Evolutionary conservation across 2,329 filamentous ascomycete genomes (phyloP).

Genomic region (Venturiaceae sp.): DNA sequence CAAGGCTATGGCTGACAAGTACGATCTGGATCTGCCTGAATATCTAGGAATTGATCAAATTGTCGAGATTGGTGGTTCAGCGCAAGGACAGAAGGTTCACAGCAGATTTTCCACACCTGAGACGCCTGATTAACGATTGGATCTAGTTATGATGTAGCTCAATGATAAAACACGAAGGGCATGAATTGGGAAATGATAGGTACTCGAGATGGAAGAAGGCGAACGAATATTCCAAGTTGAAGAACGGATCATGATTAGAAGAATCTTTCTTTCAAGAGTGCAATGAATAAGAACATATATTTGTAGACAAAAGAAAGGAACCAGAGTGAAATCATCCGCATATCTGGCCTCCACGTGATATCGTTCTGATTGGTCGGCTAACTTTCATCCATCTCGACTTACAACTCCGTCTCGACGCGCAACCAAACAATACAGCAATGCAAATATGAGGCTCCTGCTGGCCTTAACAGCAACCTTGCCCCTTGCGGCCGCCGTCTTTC

Average conservation of each 20-base stretch:
- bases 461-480: neutral
- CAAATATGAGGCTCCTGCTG: slow-evolving; percentile 1
- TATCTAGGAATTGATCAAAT: slow-evolving; percentile 87
- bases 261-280: too few relatives aligned
- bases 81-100: neutral
- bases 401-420: neutral
- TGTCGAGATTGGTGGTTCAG: slow-evolving; percentile 51
- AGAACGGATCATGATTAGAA: too few relatives aligned
- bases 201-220: neutral
- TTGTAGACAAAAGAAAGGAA: too few relatives aligned
- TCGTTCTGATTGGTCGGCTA: neutral
- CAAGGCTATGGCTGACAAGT: slow-evolving; percentile 70
- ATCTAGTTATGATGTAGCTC: neutral
- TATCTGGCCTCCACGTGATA: too few relatives aligned
- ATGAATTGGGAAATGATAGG: neutral
- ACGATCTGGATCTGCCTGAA: slow-evolving; percentile 69
- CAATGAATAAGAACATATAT: too few relatives aligned
- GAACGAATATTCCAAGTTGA: too few relatives aligned
- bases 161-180: neutral
- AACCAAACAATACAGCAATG: neutral
- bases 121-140: neutral
- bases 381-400: neutral
- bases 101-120: neutral
- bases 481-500: slow-evolving; percentile 54
- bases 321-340: too few relatives aligned